Percentiles rank a stretch among this genome's conserved stretches.
These are phyloP conservation scores for Plenodomus lindquistii DNA, from an alignment of 2,329 filamentous ascomycete genomes.

Conservation along the genomic window DNA sequence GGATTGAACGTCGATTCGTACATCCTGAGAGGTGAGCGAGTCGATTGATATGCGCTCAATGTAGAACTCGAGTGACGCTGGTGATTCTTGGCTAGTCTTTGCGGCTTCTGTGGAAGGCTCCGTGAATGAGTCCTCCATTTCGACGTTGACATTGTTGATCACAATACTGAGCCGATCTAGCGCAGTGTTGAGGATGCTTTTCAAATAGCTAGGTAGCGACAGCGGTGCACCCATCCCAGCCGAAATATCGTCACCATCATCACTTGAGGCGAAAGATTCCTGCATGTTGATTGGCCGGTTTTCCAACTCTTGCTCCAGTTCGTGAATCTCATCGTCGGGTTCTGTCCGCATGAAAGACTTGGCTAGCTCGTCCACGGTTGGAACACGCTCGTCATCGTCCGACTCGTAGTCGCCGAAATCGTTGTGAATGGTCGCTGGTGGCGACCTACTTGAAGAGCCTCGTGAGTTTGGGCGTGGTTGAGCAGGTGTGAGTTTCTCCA, in stretches of 20 bases:
- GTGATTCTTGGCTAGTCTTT: conserved; percentile 50
- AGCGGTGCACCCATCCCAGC: conserved; percentile 73
- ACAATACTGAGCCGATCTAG: conserved; percentile 70
- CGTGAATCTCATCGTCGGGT: conserved; percentile 65
- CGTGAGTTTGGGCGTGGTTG: conserved; percentile 2
- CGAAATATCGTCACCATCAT: conserved; percentile 63
- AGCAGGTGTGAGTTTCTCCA: conserved; percentile 5
- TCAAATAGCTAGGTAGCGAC: conserved; percentile 70
- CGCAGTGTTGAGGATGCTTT: conserved; percentile 73
- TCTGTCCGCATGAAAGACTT: conserved; percentile 78
- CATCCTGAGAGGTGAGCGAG: conserved; percentile 53
- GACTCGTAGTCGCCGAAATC: conserved; percentile 19
- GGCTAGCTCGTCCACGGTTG: conserved; percentile 73
- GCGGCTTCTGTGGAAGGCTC: conserved; percentile 58
- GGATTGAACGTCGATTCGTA: conserved; percentile 26
- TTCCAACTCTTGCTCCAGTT: conserved; percentile 70
- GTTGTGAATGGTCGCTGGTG: conserved; percentile 11
- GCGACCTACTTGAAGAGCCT: conserved; percentile 1
- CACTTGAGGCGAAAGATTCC: conserved; percentile 62
- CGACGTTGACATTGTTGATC: conserved; percentile 67
- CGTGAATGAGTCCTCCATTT: conserved; percentile 60
- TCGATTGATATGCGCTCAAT: conserved; percentile 69
- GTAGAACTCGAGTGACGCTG: conserved; percentile 67
- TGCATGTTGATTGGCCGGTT: conserved; percentile 66
- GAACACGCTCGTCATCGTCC: conserved; percentile 53